Base-by-base conservation (phyloP, 768 basidiomycete genomes). In the Agaricus blazei region DNA sequence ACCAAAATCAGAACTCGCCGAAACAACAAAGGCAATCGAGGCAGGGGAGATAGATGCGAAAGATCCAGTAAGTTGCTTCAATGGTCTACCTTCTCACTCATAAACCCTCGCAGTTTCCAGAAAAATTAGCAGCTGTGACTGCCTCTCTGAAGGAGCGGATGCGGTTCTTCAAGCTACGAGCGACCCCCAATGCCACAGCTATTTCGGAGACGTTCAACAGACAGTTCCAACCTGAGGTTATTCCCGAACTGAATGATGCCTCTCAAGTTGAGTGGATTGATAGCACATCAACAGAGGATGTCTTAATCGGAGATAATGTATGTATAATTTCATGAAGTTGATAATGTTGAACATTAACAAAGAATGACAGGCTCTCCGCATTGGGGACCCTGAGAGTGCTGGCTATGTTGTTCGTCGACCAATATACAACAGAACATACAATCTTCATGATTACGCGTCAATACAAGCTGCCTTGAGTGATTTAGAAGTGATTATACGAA, bases 241-340 rank as follows among this genome's bases (percentile, higher is more conserved):
- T 98, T 37, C 78, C 84, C 6, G 91, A 93, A 59, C 78, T 82
- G 48, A 92, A 92, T 62, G 95, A 96, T 65, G 84, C 87, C 9
- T 89, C 83, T 66, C 75, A 82, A 43, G 78, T 92, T 9, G 89
- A 95, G 48, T 98, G 95, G 95, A 85, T 93, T 28, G 78, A 82
- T 23, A 69, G 74, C 1, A 61, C 70, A 4, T 70, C 75, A 14
- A 65, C 70, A 12, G 77, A 83, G 27, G 80, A 83, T 14, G 73
- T 78, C 49, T 67, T 88, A 27, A 75, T 90, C 29, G 93, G 93
- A 4, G 89, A 90, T 54, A 77, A 84, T 72, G 91, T 83, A 63
- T 48, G 64, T 58, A 11, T 57, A 34, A 52, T 4, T 14, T 36
- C 7, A 48, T 19, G 48, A 55, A 29, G 8, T 15, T 11, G 9